Evolutionary conservation across 495 filamentous ascomycete species (phyloP).

Genomic region (Penicillium maclennaniae): DNA sequence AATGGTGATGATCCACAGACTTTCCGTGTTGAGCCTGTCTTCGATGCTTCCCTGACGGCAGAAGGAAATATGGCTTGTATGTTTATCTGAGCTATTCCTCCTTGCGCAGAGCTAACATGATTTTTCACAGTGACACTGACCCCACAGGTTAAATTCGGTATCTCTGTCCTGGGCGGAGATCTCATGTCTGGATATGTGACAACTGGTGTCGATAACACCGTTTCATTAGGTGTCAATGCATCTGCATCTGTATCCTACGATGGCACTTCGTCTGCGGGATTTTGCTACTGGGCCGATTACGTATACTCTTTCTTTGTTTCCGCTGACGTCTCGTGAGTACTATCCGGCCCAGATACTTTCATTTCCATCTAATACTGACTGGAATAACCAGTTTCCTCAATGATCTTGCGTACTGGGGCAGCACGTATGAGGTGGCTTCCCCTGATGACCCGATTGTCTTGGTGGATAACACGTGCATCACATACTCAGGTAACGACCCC

Average conservation of each 20-base stretch:
- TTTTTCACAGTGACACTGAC: background rate
- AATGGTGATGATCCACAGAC: background rate
- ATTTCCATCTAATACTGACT: background rate
- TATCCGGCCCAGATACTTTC: no score
- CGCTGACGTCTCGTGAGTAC: conserved; percentile 1
- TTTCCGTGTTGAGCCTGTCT: background rate
- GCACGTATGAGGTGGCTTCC: conserved; percentile 1
- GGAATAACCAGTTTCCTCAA: background rate
- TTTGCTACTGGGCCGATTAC: conserved; percentile 9
- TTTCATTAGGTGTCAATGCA: conserved; percentile 4
- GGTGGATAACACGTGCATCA: conserved; percentile 1
- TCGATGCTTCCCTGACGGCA: conserved; percentile 1
- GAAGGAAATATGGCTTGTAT: conserved; percentile 2
- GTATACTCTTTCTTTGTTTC: conserved; percentile 1
- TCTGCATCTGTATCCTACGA: background rate
- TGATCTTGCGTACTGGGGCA: conserved; percentile 2
- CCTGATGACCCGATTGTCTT: conserved; percentile 1
- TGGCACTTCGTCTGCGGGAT: background rate
- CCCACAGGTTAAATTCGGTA: conserved; percentile 3
- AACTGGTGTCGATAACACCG: conserved; percentile 1
- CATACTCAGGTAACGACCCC: background rate
- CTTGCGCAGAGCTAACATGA: no score
- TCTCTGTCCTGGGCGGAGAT: conserved; percentile 4
- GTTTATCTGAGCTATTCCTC: background rate
- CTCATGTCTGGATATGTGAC: conserved; percentile 7